phyloP scores from a whole-genome alignment of 2,329 filamentous ascomycete species.

The Monilinia fructigena region DNA sequence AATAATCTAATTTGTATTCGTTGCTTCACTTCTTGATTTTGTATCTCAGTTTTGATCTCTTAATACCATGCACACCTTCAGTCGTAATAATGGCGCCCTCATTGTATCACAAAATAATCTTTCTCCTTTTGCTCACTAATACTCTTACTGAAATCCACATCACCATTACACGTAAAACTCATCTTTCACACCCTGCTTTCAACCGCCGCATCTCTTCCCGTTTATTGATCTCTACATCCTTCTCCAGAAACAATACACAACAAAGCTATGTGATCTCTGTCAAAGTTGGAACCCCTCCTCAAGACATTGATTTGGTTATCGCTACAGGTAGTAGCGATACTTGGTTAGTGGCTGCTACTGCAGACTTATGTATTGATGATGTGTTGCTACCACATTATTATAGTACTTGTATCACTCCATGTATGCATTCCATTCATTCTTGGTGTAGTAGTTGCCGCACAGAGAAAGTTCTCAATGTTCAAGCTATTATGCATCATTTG shows the following conservation, averaged over 20 bases:
- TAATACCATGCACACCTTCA: neutral
- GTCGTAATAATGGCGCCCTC: neutral
- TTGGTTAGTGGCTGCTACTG: constrained; percentile 49
- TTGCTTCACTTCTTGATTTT: neutral
- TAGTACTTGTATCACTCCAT: constrained; percentile 43
- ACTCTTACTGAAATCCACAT: constrained; percentile 5
- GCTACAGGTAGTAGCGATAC: constrained; percentile 64
- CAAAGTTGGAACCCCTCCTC: constrained; percentile 56
- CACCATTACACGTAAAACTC: neutral
- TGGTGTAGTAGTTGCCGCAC: too few relatives aligned
- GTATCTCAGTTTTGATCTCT: neutral
- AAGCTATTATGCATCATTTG: neutral
- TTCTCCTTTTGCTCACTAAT: neutral
- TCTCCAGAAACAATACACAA: constrained; percentile 53
- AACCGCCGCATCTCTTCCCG: constrained; percentile 22
- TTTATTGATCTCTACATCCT: constrained; percentile 24
- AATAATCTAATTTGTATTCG: neutral
- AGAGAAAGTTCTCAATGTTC: neutral
- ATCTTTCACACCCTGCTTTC: neutral
- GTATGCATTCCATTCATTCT: constrained; percentile 43
- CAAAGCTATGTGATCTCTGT: constrained; percentile 50
- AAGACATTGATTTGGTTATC: constrained; percentile 53
- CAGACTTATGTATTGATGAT: constrained; percentile 29
- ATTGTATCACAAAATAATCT: neutral
- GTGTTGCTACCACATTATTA: constrained; percentile 22